Evolutionary conservation across 129 eudicot species (phyloP).

Genomic region (sunflower (Helianthus annuus)): HanXRQr2.0-SUNRISE NC_035436.2:201057659-201058158

Average conservation of each 20-base stretch:
- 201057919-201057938: conserved; percentile 82
- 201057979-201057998: conserved; percentile 64
- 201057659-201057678: conserved; percentile 1
- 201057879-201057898: conserved; percentile 79
- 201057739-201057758: conserved; percentile 82
- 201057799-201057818: conserved; percentile 88
- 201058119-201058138: conserved; percentile 77
- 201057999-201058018: conserved; percentile 75
- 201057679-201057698: conserved; percentile 28
- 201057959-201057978: conserved; percentile 92
- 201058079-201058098: conserved; percentile 62
- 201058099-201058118: conserved; percentile 81
- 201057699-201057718: conserved; percentile 87
- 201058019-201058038: conserved; percentile 83
- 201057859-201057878: conserved; percentile 82
- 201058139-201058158: conserved; percentile 85
- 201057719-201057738: conserved; percentile 94
- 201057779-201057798: conserved; percentile 80
- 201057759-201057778: conserved; percentile 55
- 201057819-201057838: conserved; percentile 76
- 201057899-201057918: conserved; percentile 81
- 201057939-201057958: conserved; percentile 94
- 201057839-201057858: conserved; percentile 73
- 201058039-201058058: conserved; percentile 93
- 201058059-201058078: conserved; percentile 63